Evolutionary conservation across 1,284 basidiomycete genomes (phyloP), one percentile per base, ranked within the genome.

Genomic region (Sphagnurus paluster): DNA sequence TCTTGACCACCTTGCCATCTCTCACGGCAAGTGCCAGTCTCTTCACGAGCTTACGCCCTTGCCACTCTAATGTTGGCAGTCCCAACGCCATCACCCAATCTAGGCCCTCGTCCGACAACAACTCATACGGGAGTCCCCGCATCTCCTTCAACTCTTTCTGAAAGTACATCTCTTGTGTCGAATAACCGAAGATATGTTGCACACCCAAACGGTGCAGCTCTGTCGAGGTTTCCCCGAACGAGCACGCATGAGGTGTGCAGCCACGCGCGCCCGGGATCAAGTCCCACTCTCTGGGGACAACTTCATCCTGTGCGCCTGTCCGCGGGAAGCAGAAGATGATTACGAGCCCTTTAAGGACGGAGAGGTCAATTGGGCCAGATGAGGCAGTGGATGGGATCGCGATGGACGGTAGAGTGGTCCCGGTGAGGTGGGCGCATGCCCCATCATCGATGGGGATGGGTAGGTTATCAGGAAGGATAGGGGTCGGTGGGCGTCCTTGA

Each of bases 221-320:
- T 32, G 48, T 28, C 11, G 30, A 48, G 28, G 48, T 45, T 37
- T 57, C 56, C 20, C 56, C 52, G 48, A 53, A 56, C 16, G 52
- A 51, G 36, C 56, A 57, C 13, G 48, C 54, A 9, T 57, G 56
- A n/a, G 56, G 56, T 9, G 56, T 54, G 42, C 56, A 57, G 19
- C 56, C 56, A 17, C 56, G 49, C 9, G 56, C 56, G 26, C 56
- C 56, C n/a, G 56, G 56, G 36, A 57, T 56, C 19, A 56, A 14
- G 36, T 57, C 42, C 56, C 56, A 57, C 10, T 32, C 40, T 39
- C 42, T 46, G 17, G 56, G 52, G 9, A 57, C 42, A 19, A 32
- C 38, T 19, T 54, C 48, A 10, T 46, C 48, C 5, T 54, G 50
- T 33, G 47, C 48, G 7, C 52, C 54, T 21, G 52, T 56, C n/a